Evolutionary conservation across 1,139 yeast genomes (phyloP), one percentile per base, ranked within the genome.

Genomic region (Trichomonascaceae sp.): DNA sequence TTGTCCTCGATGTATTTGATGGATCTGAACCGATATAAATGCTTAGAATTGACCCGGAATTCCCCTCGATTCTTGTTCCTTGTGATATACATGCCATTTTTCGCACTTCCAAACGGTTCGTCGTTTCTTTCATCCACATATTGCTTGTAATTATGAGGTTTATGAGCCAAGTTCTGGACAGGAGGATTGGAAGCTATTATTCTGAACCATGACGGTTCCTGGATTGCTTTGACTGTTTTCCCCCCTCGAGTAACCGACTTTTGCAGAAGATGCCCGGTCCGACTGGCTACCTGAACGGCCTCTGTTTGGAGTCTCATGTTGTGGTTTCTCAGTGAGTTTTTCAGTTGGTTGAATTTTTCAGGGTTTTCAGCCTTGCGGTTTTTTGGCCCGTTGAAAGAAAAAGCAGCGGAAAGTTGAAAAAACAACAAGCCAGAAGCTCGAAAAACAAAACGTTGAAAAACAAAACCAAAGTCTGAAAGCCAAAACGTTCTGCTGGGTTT

Each of bases 161-260:
- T 72, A 49, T 78, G 74, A 15, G 72, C 68, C 57, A 85, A 78
- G 62, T 83, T 82, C 57, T 78, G 79, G 50, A 79, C 74, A 43
- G 97, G 96, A 43, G 96, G 96, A 62, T 85, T 78, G 43, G 83
- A 77, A 2, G 87, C 88, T 24, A 91, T 87, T 10, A 87, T 90
- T 60, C 85, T 83, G 70, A 79, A 88, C 97, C 97, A 91, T 0
- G 84, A 84, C 2, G 98, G 97, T 63, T 86, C 86, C 38, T 78
- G 72, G 43, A 71, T 75, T 55, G 87, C 75, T 41, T 85, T 75
- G 44, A 58, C 60, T 9, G 57, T 57, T n/a, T 54, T 52, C 15
- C 59, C 55, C 20, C 57, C 51, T 36, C 55, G 39, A 17, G 49
- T 49, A 9, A 63, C 63, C 7, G 66, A 63, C 38, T 50, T 50